These are phyloP conservation scores for Colletotrichum musicola DNA, from an alignment of 2,329 filamentous ascomycete genomes.

Conservation along the genomic window DNA sequence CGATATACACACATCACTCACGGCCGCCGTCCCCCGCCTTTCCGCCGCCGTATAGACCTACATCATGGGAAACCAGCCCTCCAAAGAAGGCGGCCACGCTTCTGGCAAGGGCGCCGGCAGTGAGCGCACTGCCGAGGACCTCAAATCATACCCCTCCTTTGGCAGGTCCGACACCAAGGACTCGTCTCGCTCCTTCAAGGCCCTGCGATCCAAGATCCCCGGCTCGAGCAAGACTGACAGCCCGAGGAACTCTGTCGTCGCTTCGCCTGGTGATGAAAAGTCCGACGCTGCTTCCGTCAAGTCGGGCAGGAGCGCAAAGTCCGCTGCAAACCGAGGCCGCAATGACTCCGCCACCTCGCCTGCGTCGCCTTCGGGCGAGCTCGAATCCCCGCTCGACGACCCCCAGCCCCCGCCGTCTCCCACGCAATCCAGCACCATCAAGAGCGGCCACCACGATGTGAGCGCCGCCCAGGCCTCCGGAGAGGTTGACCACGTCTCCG, in stretches of 20 bases:
- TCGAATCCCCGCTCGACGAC: slow-evolving; percentile 62
- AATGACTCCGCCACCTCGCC: slow-evolving; percentile 58
- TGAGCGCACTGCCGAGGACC: slow-evolving; percentile 61
- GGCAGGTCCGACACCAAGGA: slow-evolving; percentile 94
- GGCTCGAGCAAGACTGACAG: slow-evolving; percentile 81
- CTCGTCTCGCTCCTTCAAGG: slow-evolving; percentile 87
- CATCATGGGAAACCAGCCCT: slow-evolving; percentile 82
- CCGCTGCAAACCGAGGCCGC: slow-evolving; percentile 61
- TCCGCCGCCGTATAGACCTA: slow-evolving; percentile 17
- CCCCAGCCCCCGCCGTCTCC: slow-evolving; percentile 84
- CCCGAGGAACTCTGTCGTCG: slow-evolving; percentile 79
- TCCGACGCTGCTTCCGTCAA: slow-evolving; percentile 81
- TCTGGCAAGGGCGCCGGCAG: slow-evolving; percentile 62
- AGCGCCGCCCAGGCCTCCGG: slow-evolving; percentile 85
- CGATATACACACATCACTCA: slow-evolving; percentile 28
- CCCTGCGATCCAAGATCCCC: slow-evolving; percentile 90
- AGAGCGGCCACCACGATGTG: slow-evolving; percentile 77
- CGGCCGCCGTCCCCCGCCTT: slow-evolving; percentile 16
- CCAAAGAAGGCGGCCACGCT: slow-evolving; percentile 67
- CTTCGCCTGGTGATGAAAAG: slow-evolving; percentile 78
- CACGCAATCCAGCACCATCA: slow-evolving; percentile 81
- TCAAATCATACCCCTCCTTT: slow-evolving; percentile 92
- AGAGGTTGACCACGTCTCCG: slow-evolving; percentile 95
- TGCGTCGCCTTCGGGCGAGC: slow-evolving; percentile 51
- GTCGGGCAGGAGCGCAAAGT: slow-evolving; percentile 73